Base-by-base conservation (phyloP, 768 basidiomycete species). In the Phylloporus sp. region DNA sequence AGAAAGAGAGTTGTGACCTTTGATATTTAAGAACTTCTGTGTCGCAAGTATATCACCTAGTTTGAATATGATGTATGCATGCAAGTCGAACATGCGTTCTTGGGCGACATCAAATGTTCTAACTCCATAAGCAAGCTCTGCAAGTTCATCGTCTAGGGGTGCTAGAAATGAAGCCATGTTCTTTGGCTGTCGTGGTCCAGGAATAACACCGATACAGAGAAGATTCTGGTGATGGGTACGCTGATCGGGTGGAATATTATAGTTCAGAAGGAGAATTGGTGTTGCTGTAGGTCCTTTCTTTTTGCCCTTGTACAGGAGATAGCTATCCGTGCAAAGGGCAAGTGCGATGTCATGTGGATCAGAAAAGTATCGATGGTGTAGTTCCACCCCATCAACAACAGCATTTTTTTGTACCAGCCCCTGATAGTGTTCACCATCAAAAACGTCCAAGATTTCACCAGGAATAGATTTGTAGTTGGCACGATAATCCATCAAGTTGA, bases 161-260 rank as follows among this genome's bases (percentile, higher is more conserved):
- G 46, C 54, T 0, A 72, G 59, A 45, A 77, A 79, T 0, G 75
- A 74, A 26, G 68, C 65, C 6, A 73, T 26, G 39, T 75, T 69
- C 31, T 70, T 67, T 0, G 78, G 74, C 34, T 72, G 71, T 16
- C 71, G 68, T 0, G 74, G 78, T 0, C 79, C 75, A 2, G 76
- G 78, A 42, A 80, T 75, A 41, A 77, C 62, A 12, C 75, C 73
- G 9, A 77, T 36, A 26, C 64, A 66, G 3, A 80, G 42, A 5
- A 77, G 59, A 34, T 76, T 47, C 6, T 67, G 47, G 11, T 70
- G 45, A 23, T 69, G 72, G 28, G 69, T 72, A 2, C 70, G 64
- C n/a, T n/a, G 5, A 70, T 55, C 5, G 0, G 76, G 77, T 2
- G 70, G 70, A 0, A 79, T 59, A 45, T 79, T 79, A 59, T 70